Evolutionary conservation across 2,329 filamentous ascomycete genomes (phyloP), one percentile per base, ranked within the genome.

Genomic region (Beauveria pseudobassiana): DNA sequence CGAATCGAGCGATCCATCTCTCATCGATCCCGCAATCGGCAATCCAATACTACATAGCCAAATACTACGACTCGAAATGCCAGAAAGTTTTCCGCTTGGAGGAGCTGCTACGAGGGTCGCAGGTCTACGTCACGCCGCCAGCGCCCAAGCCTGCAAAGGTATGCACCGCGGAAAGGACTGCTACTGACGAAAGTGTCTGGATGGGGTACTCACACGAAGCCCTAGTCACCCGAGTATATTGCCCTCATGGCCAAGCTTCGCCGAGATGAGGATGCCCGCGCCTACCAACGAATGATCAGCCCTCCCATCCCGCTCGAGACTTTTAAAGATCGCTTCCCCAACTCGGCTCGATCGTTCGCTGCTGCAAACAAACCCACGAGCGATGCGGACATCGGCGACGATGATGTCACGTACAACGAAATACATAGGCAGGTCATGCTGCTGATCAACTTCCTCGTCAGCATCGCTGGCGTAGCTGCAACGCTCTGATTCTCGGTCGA

Each of bases 391-490:
- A 69, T 78, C 6, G 80, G 81, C 62, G 77, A 84, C 65, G 88
- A 91, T 64, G 86, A 88, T 2, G 76, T 89, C 2, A 87, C 86
- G 2, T 87, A 87, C 65, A 82, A 83, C 42, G 90, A 95, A 63
- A 80, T 95, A 1, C 88, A 93, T 71, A 82, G 89, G n/a, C 91
- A 95, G 69, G 77, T 95, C 62, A 87, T 89, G 48, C 79, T 98
- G 8, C 91, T 98, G 57, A 81, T 96, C 69, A 99, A 98, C 73
- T 91, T 98, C 56, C 77, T 97, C 45, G 80, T 96, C 59, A 96
- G 91, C 57, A 89, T 97, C 59, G 77, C 93, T 3, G 90, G 93
- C 50, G 89, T 89, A 56, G 88, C 86, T 3, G 86, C 82, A 2
- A 90, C 89, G 8, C 82, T 95, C 40, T 95, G 90, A 80, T 92